These are phyloP conservation scores for Leptographium wingfieldii DNA, from an alignment of 2,329 filamentous ascomycete genomes.

Conservation along the genomic window DNA sequence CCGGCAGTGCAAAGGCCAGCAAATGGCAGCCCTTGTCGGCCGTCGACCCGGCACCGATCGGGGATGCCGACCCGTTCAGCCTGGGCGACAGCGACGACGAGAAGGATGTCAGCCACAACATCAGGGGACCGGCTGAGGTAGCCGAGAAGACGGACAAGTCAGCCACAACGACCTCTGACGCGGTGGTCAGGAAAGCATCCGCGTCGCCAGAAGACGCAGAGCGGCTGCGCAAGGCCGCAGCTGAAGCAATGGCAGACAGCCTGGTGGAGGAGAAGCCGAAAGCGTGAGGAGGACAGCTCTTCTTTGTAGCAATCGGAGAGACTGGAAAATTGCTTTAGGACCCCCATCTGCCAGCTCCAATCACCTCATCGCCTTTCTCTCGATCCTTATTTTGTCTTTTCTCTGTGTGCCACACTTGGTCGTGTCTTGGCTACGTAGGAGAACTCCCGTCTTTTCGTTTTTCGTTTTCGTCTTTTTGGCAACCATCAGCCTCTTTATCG, in stretches of 20 bases:
- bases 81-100: conserved; percentile 94
- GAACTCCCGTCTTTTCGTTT: too few species aligned
- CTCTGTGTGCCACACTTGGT: neutral
- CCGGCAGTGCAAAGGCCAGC: conserved; percentile 55
- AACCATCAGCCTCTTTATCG: neutral
- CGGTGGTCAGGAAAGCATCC: neutral
- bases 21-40: conserved; percentile 95
- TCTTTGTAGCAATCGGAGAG: neutral
- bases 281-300: neutral
- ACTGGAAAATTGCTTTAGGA: neutral
- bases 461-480: neutral
- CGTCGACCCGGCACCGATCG: conserved; percentile 72
- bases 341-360: neutral
- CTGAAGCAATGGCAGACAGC: conserved; percentile 17
- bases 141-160: conserved; percentile 28
- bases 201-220: conserved; percentile 12
- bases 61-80: conserved; percentile 91
- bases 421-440: neutral
- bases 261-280: conserved; percentile 14
- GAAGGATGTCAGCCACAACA: conserved; percentile 40
- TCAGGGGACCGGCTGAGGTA: neutral
- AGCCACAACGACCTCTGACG: neutral
- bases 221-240: conserved; percentile 16
- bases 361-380: neutral
- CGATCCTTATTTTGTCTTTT: neutral